A percentile compares a stretch with the other conserved stretches of the same genome.
Conservation (phyloP, 2,329 filamentous ascomycete species). For the Apiospora hydei region DNA sequence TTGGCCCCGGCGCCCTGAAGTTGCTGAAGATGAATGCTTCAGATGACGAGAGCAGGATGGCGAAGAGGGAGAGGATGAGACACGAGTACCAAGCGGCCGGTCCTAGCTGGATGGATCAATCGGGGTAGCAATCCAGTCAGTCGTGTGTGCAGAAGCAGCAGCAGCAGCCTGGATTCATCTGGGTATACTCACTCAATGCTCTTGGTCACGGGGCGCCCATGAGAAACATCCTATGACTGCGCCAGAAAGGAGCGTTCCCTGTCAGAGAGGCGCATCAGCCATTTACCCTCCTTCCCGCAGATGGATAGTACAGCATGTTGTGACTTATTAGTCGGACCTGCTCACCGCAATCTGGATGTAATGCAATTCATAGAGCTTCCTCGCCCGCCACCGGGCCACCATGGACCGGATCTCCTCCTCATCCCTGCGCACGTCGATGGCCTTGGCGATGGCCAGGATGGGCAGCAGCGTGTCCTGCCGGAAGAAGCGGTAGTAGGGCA, state of each 20-base stretch:
- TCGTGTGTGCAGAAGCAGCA: too few relatives aligned
- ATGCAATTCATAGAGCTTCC: slow-evolving; percentile 36
- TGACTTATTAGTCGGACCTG: too few relatives aligned
- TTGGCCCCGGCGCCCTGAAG: slow-evolving; percentile 25
- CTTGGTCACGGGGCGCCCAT: slow-evolving; percentile 32
- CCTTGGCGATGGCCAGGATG: slow-evolving; percentile 33
- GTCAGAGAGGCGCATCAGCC: neutral
- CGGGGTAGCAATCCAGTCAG: too few relatives aligned
- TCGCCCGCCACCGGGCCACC: slow-evolving; percentile 33
- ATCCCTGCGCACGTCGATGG: slow-evolving; percentile 27
- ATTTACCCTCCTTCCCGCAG: neutral
- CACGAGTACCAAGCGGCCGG: slow-evolving; percentile 36
- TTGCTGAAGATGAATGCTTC: slow-evolving; percentile 38
- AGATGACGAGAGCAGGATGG: slow-evolving; percentile 38
- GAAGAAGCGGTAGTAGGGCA: slow-evolving; percentile 39
- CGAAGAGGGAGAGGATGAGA: slow-evolving; percentile 37
- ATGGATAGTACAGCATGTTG: too few relatives aligned
- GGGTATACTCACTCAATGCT: slow-evolving; percentile 35
- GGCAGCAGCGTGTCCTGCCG: slow-evolving; percentile 37
- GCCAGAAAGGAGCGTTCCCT: slow-evolving; percentile 37
- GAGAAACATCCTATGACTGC: slow-evolving; percentile 41
- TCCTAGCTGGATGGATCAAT: neutral
- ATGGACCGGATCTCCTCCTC: slow-evolving; percentile 30
- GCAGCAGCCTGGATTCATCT: neutral
- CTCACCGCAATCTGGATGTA: slow-evolving; percentile 36